Evolutionary conservation across 1,284 basidiomycete species (phyloP).

Genomic region (Jaminaea rosea): DNA sequence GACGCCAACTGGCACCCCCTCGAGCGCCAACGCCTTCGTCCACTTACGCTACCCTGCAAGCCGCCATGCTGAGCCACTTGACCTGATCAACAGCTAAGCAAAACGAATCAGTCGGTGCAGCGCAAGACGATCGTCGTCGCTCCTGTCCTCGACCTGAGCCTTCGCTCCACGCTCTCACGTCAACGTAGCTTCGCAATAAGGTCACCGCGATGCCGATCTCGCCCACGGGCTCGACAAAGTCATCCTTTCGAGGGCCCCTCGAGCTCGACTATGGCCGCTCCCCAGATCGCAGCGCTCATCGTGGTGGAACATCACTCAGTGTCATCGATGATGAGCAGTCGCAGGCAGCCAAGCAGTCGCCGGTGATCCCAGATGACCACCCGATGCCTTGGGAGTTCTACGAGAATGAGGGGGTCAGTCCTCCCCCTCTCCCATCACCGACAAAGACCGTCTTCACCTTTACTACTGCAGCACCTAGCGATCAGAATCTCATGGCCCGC

Average conservation of each 20-base stretch:
- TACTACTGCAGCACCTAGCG: neutral
- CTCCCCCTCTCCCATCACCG: neutral
- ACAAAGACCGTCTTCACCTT: neutral
- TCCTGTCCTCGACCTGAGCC: no score
- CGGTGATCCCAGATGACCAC: neutral
- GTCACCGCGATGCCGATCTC: neutral
- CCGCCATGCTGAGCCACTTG: no score
- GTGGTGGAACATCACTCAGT: neutral
- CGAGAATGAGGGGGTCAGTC: neutral
- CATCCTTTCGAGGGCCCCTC: conserved; percentile 1
- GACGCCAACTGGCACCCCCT: no score
- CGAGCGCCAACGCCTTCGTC: no score
- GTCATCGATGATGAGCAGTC: neutral
- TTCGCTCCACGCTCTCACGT: no score
- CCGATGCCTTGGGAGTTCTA: neutral
- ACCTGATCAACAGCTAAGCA: no score
- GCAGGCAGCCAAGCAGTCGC: neutral
- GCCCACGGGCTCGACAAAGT: neutral
- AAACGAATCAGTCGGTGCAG: no score
- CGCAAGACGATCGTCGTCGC: no score
- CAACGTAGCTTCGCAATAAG: no score
- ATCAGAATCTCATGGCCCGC: neutral
- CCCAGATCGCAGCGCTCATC: neutral
- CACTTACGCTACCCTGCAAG: no score
- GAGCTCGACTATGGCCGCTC: neutral